phyloP scores from a whole-genome alignment of 495 filamentous ascomycete species.

The Penicillium roqueforti region DNA sequence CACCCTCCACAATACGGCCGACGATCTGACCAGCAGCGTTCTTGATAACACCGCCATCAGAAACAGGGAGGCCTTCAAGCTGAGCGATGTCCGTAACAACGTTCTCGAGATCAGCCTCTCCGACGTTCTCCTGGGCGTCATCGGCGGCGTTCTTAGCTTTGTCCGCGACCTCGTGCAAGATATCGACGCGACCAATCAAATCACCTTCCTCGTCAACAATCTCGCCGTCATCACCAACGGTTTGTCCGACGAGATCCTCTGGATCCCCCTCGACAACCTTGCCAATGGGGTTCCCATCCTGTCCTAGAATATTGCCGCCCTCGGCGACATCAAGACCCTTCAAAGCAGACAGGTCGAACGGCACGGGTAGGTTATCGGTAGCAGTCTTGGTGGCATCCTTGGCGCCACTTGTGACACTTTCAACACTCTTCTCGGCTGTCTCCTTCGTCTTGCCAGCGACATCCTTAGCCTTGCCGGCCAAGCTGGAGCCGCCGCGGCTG shows the following conservation, averaged over 20 bases:
- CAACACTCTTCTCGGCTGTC: constrained; percentile 15
- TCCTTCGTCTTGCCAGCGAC: constrained; percentile 24
- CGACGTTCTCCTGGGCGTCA: constrained; percentile 18
- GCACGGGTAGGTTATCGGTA: constrained; percentile 24
- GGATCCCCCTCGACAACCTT: constrained; percentile 41
- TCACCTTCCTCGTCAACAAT: constrained; percentile 50
- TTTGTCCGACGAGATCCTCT: constrained; percentile 43
- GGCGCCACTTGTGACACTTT: constrained; percentile 25
- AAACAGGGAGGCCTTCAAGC: constrained; percentile 54
- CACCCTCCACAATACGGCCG: constrained; percentile 56
- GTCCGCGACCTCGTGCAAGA: constrained; percentile 33
- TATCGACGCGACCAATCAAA: constrained; percentile 43
- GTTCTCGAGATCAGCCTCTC: constrained; percentile 9
- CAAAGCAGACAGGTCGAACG: constrained; percentile 59
- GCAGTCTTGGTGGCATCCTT: constrained; percentile 16
- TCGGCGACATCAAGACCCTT: constrained; percentile 60
- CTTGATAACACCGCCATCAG: constrained; percentile 53
- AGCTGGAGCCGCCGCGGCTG: constrained; percentile 15
- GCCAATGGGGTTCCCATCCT: constrained; percentile 37
- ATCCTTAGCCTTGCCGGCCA: constrained; percentile 20
- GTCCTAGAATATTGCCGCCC: constrained; percentile 37
- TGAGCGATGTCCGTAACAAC: constrained; percentile 31
- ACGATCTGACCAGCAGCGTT: constrained; percentile 52
- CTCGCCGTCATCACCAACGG: constrained; percentile 52
- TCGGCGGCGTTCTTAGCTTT: constrained; percentile 22